Evolutionary conservation across 352 stramenopile genomes (phyloP).

Genomic region (Globisporangium solare): DNA sequence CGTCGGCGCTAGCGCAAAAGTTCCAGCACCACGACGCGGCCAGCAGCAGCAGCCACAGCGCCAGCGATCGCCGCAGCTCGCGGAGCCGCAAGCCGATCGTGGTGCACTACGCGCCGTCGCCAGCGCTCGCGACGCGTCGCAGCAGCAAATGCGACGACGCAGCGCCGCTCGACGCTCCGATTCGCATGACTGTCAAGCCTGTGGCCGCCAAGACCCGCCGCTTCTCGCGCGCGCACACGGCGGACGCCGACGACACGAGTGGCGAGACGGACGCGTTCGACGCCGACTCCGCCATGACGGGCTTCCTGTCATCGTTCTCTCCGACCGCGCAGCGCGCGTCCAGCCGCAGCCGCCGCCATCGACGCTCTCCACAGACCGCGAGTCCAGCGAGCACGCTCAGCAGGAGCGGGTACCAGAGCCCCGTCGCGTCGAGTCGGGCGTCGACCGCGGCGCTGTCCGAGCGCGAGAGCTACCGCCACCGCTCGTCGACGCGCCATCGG

Average conservation of each 20-base stretch:
- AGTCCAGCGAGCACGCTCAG: not conserved
- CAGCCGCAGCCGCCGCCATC: too few species aligned
- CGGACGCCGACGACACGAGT: constrained; percentile 10
- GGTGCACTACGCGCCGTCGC: constrained; percentile 24
- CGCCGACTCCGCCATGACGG: constrained; percentile 18
- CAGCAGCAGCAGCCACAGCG: too few species aligned
- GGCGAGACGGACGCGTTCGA: constrained; percentile 13
- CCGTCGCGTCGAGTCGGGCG: not conserved
- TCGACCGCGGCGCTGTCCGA: constrained; percentile 14
- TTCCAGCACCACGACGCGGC: too few species aligned
- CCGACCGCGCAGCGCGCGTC: not conserved
- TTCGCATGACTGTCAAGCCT: too few species aligned
- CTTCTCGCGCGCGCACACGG: not conserved
- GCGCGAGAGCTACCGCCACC: constrained; percentile 11
- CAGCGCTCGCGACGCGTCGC: not conserved
- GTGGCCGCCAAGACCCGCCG: too few species aligned
- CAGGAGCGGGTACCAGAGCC: not conserved
- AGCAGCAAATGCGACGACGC: constrained; percentile 4
- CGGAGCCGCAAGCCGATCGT: constrained; percentile 23
- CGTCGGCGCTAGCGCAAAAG: too few species aligned
- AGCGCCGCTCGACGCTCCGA: too few species aligned
- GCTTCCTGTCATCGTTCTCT: constrained; percentile 26
- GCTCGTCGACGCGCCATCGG: constrained; percentile 25
- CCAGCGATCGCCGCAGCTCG: too few species aligned
- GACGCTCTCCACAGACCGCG: not conserved